Percentiles rank a stretch among this genome's conserved stretches.
Evolutionary conservation across 1,284 basidiomycete species (phyloP).

Genomic region (Fistulinella cinereoalba): DNA sequence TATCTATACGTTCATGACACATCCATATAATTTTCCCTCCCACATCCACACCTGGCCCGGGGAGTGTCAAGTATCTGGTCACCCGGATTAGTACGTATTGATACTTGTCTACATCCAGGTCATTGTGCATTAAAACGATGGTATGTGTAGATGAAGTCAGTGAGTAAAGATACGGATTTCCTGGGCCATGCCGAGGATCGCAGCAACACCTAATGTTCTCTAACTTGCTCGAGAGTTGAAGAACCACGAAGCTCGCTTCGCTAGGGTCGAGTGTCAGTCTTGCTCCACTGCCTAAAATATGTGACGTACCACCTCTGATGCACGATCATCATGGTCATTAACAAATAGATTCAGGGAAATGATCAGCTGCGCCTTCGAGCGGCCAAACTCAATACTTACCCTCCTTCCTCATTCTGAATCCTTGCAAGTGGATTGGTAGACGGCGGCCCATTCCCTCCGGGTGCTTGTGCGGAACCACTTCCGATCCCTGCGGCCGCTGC

Average conservation of each 20-base stretch:
- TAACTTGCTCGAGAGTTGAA: conserved; percentile 69
- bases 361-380: conserved; percentile 26
- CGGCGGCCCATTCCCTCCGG: conserved; percentile 43
- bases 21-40: conserved; percentile 27
- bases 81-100: conserved; percentile 31
- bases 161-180: conserved; percentile 25
- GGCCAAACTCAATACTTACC: conserved; percentile 49
- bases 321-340: too few relatives aligned
- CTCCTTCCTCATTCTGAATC: conserved; percentile 75
- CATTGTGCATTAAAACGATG: conserved; percentile 31
- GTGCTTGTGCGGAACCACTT: conserved; percentile 43
- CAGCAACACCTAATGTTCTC: conserved; percentile 14
- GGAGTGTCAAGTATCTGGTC: conserved; percentile 6
- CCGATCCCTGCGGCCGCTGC: conserved; percentile 37
- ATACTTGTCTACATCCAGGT: conserved; percentile 17
- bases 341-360: conserved; percentile 10
- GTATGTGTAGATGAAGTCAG: conserved; percentile 38
- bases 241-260: conserved; percentile 86
- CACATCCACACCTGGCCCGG: conserved; percentile 21
- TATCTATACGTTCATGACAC: conserved; percentile 19
- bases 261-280: conserved; percentile 40
- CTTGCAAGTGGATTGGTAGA: conserved; percentile 61
- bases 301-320: conserved; percentile 43
- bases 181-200: conserved; percentile 14
- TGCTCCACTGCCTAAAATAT: conserved; percentile 4